These are phyloP conservation scores for Chlorociboria aeruginascens DNA, from an alignment of 495 filamentous ascomycete genomes.

Conservation along the genomic window DNA sequence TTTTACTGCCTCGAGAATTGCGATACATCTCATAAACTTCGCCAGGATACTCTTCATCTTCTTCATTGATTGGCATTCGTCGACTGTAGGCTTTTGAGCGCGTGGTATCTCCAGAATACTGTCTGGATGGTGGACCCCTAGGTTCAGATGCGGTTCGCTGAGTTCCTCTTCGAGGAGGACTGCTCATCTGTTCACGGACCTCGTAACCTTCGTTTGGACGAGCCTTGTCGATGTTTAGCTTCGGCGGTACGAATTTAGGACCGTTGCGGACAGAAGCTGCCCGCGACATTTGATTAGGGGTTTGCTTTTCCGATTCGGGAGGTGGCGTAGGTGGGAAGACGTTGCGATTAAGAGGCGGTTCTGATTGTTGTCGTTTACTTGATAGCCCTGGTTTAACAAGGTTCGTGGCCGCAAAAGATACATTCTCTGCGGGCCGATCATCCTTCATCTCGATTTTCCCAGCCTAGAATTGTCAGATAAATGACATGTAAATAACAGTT, in stretches of 20 bases:
- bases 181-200: slow-evolving; percentile 20
- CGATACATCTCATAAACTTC: slow-evolving; percentile 63
- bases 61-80: slow-evolving; percentile 21
- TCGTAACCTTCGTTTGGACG: slow-evolving; percentile 36
- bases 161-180: slow-evolving; percentile 21
- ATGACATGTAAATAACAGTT: background rate
- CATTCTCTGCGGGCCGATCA: slow-evolving; percentile 62
- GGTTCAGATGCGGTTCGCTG: slow-evolving; percentile 24
- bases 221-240: slow-evolving; percentile 40
- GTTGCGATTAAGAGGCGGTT: slow-evolving; percentile 74
- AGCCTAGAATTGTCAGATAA: slow-evolving; percentile 10
- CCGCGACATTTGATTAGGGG: slow-evolving; percentile 27
- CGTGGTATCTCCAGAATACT: slow-evolving; percentile 16
- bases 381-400: slow-evolving; percentile 74
- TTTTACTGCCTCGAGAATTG: slow-evolving; percentile 25
- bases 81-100: slow-evolving; percentile 5
- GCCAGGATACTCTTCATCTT: slow-evolving; percentile 45
- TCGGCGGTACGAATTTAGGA: slow-evolving; percentile 37
- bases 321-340: slow-evolving; percentile 94
- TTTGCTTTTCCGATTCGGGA: slow-evolving; percentile 58
- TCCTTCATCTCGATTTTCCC: slow-evolving; percentile 34
- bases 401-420: slow-evolving; percentile 84
- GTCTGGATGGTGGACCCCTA: slow-evolving; percentile 19
- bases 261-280: slow-evolving; percentile 43
- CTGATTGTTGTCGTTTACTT: slow-evolving; percentile 72